These are phyloP conservation scores for Tetracladium marchalianum DNA, from an alignment of 495 filamentous ascomycete species.

Conservation along the genomic window DNA sequence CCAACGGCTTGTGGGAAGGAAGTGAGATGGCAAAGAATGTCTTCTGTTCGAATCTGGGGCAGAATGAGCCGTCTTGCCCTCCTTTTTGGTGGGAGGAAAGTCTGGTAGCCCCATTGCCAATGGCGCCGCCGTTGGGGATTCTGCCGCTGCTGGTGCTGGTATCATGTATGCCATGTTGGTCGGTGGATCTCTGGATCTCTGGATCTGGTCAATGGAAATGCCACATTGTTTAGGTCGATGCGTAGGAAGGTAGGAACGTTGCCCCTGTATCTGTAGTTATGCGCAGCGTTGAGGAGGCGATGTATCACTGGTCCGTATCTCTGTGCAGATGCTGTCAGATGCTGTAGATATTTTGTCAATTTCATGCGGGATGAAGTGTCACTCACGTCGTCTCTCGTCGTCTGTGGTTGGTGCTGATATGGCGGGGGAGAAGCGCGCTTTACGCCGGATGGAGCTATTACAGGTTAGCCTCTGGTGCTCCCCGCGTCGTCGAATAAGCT, in stretches of 20 bases:
- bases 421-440: too few species aligned
- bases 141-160: conserved; percentile 8
- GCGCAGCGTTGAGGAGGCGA: too few species aligned
- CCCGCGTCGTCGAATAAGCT: too few species aligned
- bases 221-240: too few species aligned
- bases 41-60: conserved; percentile 13
- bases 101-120: conserved; percentile 9
- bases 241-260: too few species aligned
- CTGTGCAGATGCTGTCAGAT: neutral
- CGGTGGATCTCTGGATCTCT: too few species aligned
- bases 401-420: too few species aligned
- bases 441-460: too few species aligned
- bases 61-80: conserved; percentile 4
- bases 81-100: conserved; percentile 8
- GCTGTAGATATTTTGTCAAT: neutral
- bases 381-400: neutral
- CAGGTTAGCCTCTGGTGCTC: too few species aligned
- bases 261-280: too few species aligned
- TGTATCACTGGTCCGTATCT: conserved; percentile 5
- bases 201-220: too few species aligned
- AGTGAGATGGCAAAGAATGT: conserved; percentile 19
- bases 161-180: conserved; percentile 1
- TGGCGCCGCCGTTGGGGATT: conserved; percentile 4
- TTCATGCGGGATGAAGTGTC: conserved; percentile 8
- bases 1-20: conserved; percentile 19